Conservation (phyloP, 108 stramenopile genomes). For the Nannochloropsis salina region DNA sequence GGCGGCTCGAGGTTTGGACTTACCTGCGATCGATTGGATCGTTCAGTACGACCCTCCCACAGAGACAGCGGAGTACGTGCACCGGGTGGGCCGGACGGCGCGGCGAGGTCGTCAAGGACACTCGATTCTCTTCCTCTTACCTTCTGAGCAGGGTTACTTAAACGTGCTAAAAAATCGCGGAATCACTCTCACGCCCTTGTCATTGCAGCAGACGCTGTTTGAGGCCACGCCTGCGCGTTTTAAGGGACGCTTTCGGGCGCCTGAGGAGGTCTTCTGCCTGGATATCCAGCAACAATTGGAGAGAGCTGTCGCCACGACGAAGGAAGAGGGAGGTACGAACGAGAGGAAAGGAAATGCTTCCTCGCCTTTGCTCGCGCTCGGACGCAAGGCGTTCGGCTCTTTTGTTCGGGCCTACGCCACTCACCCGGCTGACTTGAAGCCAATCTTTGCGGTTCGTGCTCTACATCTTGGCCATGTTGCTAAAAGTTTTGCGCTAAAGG, state of each 20-base stretch:
- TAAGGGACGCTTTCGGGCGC: slow-evolving; percentile 18
- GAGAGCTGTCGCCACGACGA: background rate
- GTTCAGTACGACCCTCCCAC: slow-evolving; percentile 90
- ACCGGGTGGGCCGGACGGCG: slow-evolving; percentile 92
- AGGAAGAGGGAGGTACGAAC: no score
- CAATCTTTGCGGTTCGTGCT: slow-evolving; percentile 37
- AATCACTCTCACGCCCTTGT: slow-evolving; percentile 31
- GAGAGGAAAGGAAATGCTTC: background rate
- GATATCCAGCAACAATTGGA: slow-evolving; percentile 28
- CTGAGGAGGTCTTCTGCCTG: slow-evolving; percentile 30
- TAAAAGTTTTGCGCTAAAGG: slow-evolving; percentile 45
- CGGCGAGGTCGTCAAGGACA: slow-evolving; percentile 80
- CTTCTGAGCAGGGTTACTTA: slow-evolving; percentile 77
- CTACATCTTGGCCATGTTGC: slow-evolving; percentile 48
- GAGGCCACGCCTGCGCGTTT: background rate
- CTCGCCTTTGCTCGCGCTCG: slow-evolving; percentile 28
- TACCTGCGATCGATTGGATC: slow-evolving; percentile 87
- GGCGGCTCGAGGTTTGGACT: slow-evolving; percentile 91
- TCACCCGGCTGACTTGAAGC: slow-evolving; percentile 31
- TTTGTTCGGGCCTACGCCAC: slow-evolving; percentile 46
- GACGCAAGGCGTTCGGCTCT: slow-evolving; percentile 40
- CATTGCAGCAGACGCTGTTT: slow-evolving; percentile 34
- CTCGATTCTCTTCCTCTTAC: slow-evolving; percentile 67
- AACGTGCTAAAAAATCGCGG: slow-evolving; percentile 37
- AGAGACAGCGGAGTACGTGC: slow-evolving; percentile 87